Base-by-base conservation (phyloP, 2,329 filamentous ascomycete genomes). In the Aspergillus fumigatiaffinis region DNA sequence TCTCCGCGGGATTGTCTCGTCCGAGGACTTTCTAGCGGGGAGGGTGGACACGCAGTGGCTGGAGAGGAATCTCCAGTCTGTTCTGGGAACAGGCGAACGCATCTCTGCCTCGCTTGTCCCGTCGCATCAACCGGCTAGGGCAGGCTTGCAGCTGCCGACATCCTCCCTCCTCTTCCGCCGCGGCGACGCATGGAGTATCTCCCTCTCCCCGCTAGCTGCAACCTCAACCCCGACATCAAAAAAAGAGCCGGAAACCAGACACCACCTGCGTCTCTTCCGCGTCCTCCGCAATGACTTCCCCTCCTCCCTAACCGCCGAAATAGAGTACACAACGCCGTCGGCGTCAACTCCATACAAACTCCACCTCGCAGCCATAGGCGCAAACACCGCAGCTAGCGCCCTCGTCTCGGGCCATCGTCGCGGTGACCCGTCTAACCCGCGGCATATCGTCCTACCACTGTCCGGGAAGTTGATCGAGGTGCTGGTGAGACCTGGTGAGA, bases 231-330 rank as follows among this genome's bases (percentile, higher is more conserved):
- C 8, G 3, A 20, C 38, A 9, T 21, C 55, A 7, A 50, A 56
- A 46, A 62, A 58, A 47, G 61, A 55, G 56, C 60, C 46, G 52
- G 62, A 68, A 60, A 66, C 56, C 56, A 72, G 68, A 2, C 80
- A 84, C 55, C 84, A 87, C 61, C 69, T 87, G 4, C 75, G 79
- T 55, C 70, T 87, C 10, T 78, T 78, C 0, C 79, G 79, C 8
- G 71, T 88, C 12, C 73, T 84, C 0, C 79, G 79, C 26, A 87
- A 87, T 66, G 83, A 86, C 54, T 87, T 87, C 60, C 85, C 85
- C 0, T 60, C 76, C 2, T 79, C 79, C 0, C 73, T 87, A 0
- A 69, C 78, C 1, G 84, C 84, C 1, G 81, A 84, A 7, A 73
- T 84, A 8, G 65, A 79, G 51, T 77, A 81, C 67, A 82, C 80